Evolutionary conservation across 352 stramenopile species (phyloP), one percentile per base, ranked within the genome.

Genomic region (Globisporangium paddicum): DNA sequence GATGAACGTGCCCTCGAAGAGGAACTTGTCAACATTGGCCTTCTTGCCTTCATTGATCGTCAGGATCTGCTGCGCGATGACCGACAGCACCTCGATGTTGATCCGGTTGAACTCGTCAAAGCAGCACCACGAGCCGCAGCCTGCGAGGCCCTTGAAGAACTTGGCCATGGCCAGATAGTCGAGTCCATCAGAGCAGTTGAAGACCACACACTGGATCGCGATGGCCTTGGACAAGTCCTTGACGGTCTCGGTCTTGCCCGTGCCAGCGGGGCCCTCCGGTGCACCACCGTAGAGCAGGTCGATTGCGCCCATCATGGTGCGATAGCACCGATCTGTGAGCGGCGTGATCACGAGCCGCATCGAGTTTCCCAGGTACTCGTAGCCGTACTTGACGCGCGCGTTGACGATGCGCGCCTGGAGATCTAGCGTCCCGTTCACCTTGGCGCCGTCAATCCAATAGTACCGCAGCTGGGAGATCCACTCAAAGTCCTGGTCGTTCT

Each of bases 21-120:
- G 67, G 53, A 98, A 98, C 30, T 89, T 96, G 49, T 96, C 87
- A 23, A 95, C 75, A 19, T 88, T 78, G n/a, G 89, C 86, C 41
- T 88, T 86, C 68, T 96, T 97, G 16, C 85, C 93, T 51, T 96
- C 82, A 47, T 96, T 92, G 62, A 98, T 97, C 26, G 88, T 96
- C 40, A 97, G 65, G 62, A 98, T 97, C 55, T 98, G 93, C 67
- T 98, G 93, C 4, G 93, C 93, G 65, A 98, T 96, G 28, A 98
- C 93, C 2, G 89, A 97, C 16, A 98, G 64, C 47, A 98, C 94
- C 60, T 98, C 93, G 37, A 98, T 93, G 58, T 97, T 96, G 69
- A 98, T 98, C 30, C 94, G 89, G 67, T 98, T 98, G 62, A 98
- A 98, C 63, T 98, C 93, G 45, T 96, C 87, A 54, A 98, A 98